A percentile compares a stretch with the other conserved stretches of the same genome.
phyloP scores from a whole-genome alignment of 495 filamentous ascomycete genomes.

The Podospora australis region DNA sequence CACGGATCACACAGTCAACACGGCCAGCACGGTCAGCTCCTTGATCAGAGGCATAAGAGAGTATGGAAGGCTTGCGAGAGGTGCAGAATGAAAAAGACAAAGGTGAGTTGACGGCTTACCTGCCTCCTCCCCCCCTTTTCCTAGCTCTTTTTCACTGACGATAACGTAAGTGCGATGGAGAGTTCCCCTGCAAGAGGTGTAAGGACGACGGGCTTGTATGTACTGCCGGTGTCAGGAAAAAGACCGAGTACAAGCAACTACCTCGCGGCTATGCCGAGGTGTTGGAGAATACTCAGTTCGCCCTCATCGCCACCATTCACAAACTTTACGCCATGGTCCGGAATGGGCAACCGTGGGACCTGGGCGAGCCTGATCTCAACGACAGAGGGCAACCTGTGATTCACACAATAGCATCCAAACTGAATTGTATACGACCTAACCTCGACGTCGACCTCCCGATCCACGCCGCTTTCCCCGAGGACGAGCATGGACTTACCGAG shows the following conservation, averaged over 20 bases:
- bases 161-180: conserved; percentile 53
- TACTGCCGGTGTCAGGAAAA: conserved; percentile 51
- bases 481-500: conserved; percentile 45
- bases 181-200: conserved; percentile 61
- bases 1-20: conserved; percentile 30
- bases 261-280: conserved; percentile 54
- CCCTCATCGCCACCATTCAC: conserved; percentile 49
- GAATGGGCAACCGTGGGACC: conserved; percentile 46
- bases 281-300: conserved; percentile 52
- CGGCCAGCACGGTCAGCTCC: too few relatives aligned
- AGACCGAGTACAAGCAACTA: conserved; percentile 54
- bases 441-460: conserved; percentile 48
- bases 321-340: conserved; percentile 54
- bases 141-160: conserved; percentile 10
- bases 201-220: conserved; percentile 55
- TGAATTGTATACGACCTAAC: conserved; percentile 51
- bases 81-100: conserved; percentile 67
- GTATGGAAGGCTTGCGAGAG: conserved; percentile 68
- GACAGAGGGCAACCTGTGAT: conserved; percentile 50
- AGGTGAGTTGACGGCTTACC: conserved; percentile 34
- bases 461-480: conserved; percentile 47
- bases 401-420: conserved; percentile 51
- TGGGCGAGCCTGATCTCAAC: conserved; percentile 51
- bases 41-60: conserved; percentile 54
- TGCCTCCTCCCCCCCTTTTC: background rate